Base-by-base conservation (phyloP, 2,329 filamentous ascomycete genomes). In the Exserohilum turcica region DNA sequence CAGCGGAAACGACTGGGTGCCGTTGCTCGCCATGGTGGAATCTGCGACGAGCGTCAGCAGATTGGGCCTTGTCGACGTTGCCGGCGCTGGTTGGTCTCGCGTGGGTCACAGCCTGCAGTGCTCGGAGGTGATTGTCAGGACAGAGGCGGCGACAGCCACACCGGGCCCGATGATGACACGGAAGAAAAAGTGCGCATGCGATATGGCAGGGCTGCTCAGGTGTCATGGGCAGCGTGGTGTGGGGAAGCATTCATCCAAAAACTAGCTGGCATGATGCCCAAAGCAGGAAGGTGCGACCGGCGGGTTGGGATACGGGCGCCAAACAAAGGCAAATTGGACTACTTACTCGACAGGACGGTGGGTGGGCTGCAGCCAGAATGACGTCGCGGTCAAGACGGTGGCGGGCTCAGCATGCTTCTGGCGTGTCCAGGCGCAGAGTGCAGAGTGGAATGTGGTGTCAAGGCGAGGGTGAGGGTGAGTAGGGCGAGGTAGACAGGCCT, bases 1-100 rank as follows among this genome's bases (percentile, higher is more conserved):
- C 21, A 73, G 32, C 12, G 70, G 70, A 24, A 70, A 66, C 5
- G 55, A 51, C 39, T 63, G 58, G 7, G 51, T 50, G 29, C 50
- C 35, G 21, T 44, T 58, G 43, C 48, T 59, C 35, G 66, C 60
- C 68, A 73, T 72, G 49, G 39, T 51, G 56, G 42, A 24, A 21
- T 33, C n/a, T 43, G 12, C 21, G 27, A 27, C 18, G 15, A 12
- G 33, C 27, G 36, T 48, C 28, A 33, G 45, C 24, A 29, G 27
- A 13, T 18, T 35, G 12, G 19, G 24, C 29, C 19, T 15, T 45
- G 24, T 9, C 8, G 19, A 19, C n/a, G 32, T 33, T n/a, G 31
- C 16, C 18, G 43, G n/a, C 36, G 16, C 27, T 43, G 15, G n/a
- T 28, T 35, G n/a, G n/a, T 27, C 42, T 47, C 27, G 36, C 48